Conservation (phyloP, 306 rosid genomes). For the Acacia crassicarpa region DNA sequence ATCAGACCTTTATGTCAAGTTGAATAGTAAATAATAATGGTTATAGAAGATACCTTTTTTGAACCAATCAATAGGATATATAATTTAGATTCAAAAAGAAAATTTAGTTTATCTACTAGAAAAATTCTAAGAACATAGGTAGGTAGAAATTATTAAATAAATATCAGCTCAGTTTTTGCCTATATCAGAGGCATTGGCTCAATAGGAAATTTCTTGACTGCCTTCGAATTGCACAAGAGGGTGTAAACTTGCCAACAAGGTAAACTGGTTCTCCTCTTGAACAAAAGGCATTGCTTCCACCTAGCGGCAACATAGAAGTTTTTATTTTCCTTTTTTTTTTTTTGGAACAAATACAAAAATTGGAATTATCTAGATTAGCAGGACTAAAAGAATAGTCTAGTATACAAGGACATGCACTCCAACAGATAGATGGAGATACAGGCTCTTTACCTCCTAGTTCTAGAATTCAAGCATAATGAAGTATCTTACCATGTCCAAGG, state of each 20-base stretch:
- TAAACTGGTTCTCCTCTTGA: background rate
- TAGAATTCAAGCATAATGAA: constrained; percentile 22
- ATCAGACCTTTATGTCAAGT: constrained; percentile 8
- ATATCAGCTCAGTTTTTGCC: background rate
- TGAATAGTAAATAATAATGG: background rate
- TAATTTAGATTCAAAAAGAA: background rate
- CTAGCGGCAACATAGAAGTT: background rate
- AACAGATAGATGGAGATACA: constrained; percentile 8
- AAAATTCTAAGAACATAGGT: background rate
- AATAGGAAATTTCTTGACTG: background rate
- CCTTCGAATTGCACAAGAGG: constrained; percentile 21
- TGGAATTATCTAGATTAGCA: background rate
- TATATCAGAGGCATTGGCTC: constrained; percentile 23
- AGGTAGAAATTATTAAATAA: constrained; percentile 2
- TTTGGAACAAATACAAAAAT: background rate
- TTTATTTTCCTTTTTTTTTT: background rate
- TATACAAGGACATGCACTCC: constrained; percentile 8
- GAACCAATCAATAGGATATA: background rate
- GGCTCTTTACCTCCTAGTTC: constrained; percentile 14
- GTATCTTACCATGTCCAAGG: constrained; percentile 91
- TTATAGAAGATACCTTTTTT: background rate
- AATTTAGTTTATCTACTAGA: background rate
- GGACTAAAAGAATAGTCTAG: background rate
- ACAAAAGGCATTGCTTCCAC: constrained; percentile 9
- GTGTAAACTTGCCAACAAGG: background rate